Percentiles rank a stretch among this genome's conserved stretches.
Evolutionary conservation across 2,329 filamentous ascomycete species (phyloP).

Genomic region (Xylaria polymorpha): DNA sequence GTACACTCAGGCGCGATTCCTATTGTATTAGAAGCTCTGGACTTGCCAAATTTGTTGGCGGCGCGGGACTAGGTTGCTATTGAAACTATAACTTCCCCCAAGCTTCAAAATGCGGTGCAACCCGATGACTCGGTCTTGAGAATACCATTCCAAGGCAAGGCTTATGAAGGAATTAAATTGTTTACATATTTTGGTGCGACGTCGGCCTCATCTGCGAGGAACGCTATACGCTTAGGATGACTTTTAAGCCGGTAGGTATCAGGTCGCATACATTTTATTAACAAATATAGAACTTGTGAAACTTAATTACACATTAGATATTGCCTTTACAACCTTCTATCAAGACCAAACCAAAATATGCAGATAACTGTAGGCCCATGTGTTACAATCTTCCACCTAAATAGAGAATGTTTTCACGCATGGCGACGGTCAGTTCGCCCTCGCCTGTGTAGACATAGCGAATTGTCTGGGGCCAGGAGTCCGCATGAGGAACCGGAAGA

Average conservation of each 20-base stretch:
- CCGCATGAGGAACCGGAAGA: constrained; percentile 67
- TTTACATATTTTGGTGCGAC: neutral
- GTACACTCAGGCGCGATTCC: neutral
- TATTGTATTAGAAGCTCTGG: neutral
- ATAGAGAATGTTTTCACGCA: constrained; percentile 65
- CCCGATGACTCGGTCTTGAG: neutral
- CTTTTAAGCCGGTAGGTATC: neutral
- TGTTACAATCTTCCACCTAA: constrained; percentile 61
- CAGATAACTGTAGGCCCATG: neutral
- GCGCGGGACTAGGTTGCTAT: neutral
- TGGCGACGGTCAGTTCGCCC: constrained; percentile 58
- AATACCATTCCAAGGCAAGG: neutral
- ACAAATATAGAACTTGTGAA: neutral
- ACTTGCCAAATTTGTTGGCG: neutral
- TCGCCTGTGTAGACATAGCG: constrained; percentile 65
- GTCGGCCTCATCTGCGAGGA: neutral
- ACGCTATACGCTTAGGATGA: neutral
- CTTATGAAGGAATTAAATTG: neutral
- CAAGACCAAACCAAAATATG: neutral
- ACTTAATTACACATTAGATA: constrained; percentile 2
- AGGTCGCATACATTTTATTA: neutral
- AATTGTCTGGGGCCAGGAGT: constrained; percentile 67
- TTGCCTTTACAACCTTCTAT: too few relatives aligned
- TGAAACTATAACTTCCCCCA: neutral
- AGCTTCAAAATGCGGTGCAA: neutral